Evolutionary conservation across 306 rosid species (phyloP).

Genomic region (Cucumis sativus): DNA sequence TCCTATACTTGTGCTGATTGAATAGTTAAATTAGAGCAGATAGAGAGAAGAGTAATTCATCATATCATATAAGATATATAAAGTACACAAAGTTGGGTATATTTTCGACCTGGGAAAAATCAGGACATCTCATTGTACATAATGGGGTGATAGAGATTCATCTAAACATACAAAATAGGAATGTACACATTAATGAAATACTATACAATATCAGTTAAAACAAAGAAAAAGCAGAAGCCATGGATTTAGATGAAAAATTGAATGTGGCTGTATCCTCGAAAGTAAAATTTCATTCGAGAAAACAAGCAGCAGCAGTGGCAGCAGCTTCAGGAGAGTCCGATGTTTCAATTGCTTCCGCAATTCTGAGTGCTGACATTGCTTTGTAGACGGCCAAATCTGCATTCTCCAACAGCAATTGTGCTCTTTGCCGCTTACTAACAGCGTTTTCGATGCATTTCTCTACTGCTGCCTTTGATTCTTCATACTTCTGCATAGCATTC

Average conservation of each 20-base stretch:
- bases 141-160: conserved; percentile 30
- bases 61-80: too few species aligned
- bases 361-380: conserved; percentile 39
- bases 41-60: too few species aligned
- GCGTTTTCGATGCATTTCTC: conserved; percentile 33
- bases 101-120: conserved; percentile 11
- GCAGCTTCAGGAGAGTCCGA: conserved; percentile 10
- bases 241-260: too few species aligned
- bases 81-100: neutral
- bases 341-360: conserved; percentile 46
- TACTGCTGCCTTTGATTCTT: conserved; percentile 46
- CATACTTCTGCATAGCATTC: conserved; percentile 22
- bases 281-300: conserved; percentile 35
- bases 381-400: conserved; percentile 62
- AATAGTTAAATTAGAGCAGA: too few species aligned
- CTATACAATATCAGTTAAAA: conserved; percentile 37
- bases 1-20: too few species aligned
- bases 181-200: conserved; percentile 40
- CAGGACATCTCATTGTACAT: conserved; percentile 27
- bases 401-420: conserved; percentile 43
- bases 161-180: conserved; percentile 28
- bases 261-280: neutral
- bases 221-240: neutral
- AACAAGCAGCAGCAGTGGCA: neutral
- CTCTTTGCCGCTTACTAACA: conserved; percentile 39